These are phyloP conservation scores for Amanita phalloides DNA, from an alignment of 768 basidiomycete genomes.

Conservation along the genomic window DNA sequence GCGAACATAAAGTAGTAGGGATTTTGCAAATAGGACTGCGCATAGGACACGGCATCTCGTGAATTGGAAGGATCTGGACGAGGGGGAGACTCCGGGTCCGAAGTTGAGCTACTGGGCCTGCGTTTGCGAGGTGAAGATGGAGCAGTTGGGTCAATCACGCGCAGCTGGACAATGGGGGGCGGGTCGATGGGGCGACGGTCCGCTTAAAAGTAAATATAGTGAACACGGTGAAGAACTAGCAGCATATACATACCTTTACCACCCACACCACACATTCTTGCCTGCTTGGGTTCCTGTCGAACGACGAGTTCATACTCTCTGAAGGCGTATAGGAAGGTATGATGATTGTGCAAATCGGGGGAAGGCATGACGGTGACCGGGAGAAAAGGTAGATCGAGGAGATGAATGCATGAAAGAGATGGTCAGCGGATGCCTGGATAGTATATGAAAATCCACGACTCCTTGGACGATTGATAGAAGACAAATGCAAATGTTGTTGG, in stretches of 20 bases:
- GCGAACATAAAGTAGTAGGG: constrained; percentile 97
- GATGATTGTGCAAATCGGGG: not conserved
- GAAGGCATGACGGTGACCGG: not conserved
- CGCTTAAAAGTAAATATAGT: constrained; percentile 30
- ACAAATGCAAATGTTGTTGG: not conserved
- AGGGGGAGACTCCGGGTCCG: constrained; percentile 10
- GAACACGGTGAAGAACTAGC: not conserved
- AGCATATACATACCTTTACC: constrained; percentile 44
- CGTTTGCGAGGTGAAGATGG: constrained; percentile 7
- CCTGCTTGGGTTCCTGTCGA: constrained; percentile 87
- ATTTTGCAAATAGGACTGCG: constrained; percentile 68
- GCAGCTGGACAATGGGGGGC: constrained; percentile 91
- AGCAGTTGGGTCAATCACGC: constrained; percentile 60
- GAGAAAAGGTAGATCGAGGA: not conserved
- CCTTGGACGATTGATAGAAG: not conserved
- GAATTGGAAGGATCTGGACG: constrained; percentile 9
- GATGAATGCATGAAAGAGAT: not conserved
- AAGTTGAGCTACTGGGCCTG: constrained; percentile 10
- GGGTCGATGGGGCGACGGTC: constrained; percentile 97
- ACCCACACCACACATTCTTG: constrained; percentile 83
- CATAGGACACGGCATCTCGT: constrained; percentile 19
- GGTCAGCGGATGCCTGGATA: not conserved
- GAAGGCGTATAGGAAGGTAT: constrained; percentile 5
- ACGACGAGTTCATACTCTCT: constrained; percentile 83
- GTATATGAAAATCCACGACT: not conserved